Evolutionary conservation across 1,139 yeast genomes (phyloP).

Genomic region (Spathaspora sp.): DNA sequence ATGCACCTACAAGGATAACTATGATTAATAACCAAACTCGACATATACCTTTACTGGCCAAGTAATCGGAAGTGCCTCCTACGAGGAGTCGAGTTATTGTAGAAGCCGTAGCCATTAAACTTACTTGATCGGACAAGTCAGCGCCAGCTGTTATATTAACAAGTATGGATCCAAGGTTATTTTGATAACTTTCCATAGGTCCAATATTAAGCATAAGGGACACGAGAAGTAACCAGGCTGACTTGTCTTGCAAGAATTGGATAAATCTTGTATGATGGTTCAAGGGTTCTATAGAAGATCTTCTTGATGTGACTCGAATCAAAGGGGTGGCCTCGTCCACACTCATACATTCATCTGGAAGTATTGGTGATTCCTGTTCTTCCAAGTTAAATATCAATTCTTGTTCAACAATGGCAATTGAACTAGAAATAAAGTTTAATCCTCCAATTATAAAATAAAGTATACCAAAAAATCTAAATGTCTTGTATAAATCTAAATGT

Average conservation of each 20-base stretch:
- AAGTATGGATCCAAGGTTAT: slow-evolving; percentile 75
- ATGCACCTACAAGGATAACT: slow-evolving; percentile 41
- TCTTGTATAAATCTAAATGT: slow-evolving; percentile 46
- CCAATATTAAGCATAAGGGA: slow-evolving; percentile 75
- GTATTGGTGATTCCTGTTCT: slow-evolving; percentile 20
- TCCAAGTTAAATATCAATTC: slow-evolving; percentile 43
- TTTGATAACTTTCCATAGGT: slow-evolving; percentile 83
- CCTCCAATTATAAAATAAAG: slow-evolving; percentile 57
- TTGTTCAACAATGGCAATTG: slow-evolving; percentile 62
- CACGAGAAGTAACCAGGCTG: slow-evolving; percentile 62
- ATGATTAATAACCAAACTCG: slow-evolving; percentile 46
- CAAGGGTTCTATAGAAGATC: slow-evolving; percentile 39
- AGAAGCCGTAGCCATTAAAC: slow-evolving; percentile 40
- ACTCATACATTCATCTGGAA: not conserved
- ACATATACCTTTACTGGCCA: slow-evolving; percentile 28
- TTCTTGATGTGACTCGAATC: slow-evolving; percentile 18
- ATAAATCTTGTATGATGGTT: slow-evolving; percentile 50
- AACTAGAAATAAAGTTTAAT: slow-evolving; percentile 60
- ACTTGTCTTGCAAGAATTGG: slow-evolving; percentile 57
- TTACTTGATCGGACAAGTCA: slow-evolving; percentile 52
- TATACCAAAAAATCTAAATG: slow-evolving; percentile 58
- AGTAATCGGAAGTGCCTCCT: slow-evolving; percentile 67
- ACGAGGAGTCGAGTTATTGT: slow-evolving; percentile 52
- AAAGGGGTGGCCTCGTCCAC: slow-evolving; percentile 9
- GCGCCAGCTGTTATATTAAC: slow-evolving; percentile 30